Evolutionary conservation across 768 basidiomycete species (phyloP).

Genomic region (Pisolithus marmoratus): DNA sequence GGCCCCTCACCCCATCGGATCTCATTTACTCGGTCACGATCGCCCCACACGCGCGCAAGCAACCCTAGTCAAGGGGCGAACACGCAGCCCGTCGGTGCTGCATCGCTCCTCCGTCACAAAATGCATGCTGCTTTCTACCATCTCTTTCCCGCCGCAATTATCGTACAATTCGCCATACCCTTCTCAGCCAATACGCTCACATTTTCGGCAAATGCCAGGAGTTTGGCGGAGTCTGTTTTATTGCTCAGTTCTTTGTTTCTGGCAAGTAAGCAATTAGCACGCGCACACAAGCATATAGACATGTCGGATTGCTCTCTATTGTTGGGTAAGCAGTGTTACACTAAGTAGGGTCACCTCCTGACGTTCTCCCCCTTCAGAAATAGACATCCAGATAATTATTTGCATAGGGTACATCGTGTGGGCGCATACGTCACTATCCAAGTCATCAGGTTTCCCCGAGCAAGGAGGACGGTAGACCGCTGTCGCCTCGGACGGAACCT

Average conservation of each 20-base stretch:
- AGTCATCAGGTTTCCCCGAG: constrained; percentile 14
- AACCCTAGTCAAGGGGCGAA: constrained; percentile 31
- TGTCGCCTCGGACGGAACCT: constrained; percentile 43
- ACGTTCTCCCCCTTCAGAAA: constrained; percentile 37
- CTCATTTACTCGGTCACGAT: constrained; percentile 68
- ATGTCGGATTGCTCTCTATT: constrained; percentile 40
- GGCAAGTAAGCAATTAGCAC: constrained; percentile 39
- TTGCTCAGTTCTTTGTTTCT: constrained; percentile 59
- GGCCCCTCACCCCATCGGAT: constrained; percentile 34
- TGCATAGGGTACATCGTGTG: constrained; percentile 59
- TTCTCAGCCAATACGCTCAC: constrained; percentile 34
- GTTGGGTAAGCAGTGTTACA: constrained; percentile 36
- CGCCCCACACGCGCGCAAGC: constrained; percentile 44
- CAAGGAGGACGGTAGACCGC: constrained; percentile 13
- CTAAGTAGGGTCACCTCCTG: neutral
- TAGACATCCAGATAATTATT: constrained; percentile 46
- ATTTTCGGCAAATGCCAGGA: constrained; percentile 57
- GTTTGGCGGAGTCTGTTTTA: constrained; percentile 57
- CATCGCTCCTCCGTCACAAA: constrained; percentile 40
- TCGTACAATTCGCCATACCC: constrained; percentile 41
- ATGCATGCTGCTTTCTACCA: constrained; percentile 15
- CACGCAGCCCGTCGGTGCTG: constrained; percentile 35
- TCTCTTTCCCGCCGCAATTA: constrained; percentile 45
- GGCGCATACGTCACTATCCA: constrained; percentile 48
- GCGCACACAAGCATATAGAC: constrained; percentile 8